Evolutionary conservation across 306 rosid genomes (phyloP).

Genomic region (Pyrus betulifolia): DNA sequence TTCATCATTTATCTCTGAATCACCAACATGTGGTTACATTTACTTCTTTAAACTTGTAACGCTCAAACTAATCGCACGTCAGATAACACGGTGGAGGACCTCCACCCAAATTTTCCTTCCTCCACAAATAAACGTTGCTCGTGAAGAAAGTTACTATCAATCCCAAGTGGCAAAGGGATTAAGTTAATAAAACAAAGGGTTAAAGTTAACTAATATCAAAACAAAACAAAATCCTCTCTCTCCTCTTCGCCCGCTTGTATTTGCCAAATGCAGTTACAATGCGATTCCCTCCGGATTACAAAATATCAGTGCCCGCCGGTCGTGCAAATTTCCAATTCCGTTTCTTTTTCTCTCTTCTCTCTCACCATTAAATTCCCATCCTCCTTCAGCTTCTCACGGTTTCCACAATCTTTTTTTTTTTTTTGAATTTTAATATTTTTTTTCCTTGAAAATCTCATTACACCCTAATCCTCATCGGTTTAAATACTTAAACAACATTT

Average conservation of each 20-base stretch:
- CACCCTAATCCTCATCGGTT: not conserved
- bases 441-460: not conserved
- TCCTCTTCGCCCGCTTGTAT: not conserved
- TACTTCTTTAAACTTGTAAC: too few species aligned
- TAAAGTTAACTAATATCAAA: not conserved
- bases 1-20: accelerated
- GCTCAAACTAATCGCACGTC: too few species aligned
- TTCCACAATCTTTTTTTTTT: not conserved
- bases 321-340: not conserved
- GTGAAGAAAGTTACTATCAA: not conserved
- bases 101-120: too few species aligned
- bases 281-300: not conserved
- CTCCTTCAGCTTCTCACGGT: constrained; percentile 13
- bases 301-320: not conserved
- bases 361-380: not conserved
- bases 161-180: not conserved
- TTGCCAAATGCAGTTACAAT: not conserved
- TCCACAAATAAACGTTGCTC: not conserved
- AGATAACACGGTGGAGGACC: too few species aligned
- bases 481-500: not conserved
- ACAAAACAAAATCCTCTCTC: not conserved
- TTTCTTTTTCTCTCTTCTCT: not conserved
- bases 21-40: too few species aligned
- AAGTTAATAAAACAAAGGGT: not conserved
- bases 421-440: not conserved